Evolutionary conservation across 2,329 filamentous ascomycete species (phyloP).

Genomic region (Fusarium zealandicum): DNA sequence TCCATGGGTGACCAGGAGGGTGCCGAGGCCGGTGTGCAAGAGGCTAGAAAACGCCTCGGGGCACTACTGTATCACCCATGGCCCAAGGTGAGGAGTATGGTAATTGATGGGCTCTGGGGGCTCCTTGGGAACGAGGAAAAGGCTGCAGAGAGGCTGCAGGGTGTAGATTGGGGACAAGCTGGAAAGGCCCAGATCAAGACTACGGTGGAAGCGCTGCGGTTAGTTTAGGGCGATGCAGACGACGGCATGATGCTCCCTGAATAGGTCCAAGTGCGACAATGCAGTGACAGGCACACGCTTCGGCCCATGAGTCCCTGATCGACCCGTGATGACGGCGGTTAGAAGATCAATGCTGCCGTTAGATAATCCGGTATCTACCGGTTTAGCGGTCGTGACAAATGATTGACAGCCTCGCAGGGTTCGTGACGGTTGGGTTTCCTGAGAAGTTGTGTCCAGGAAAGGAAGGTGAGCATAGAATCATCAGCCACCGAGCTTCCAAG

Average conservation of each 20-base stretch:
- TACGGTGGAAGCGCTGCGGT: slow-evolving; percentile 53
- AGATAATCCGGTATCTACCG: slow-evolving; percentile 14
- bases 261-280: slow-evolving; percentile 2
- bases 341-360: neutral
- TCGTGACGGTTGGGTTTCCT: neutral
- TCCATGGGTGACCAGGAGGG: slow-evolving; percentile 38
- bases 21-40: slow-evolving; percentile 49
- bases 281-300: slow-evolving; percentile 12
- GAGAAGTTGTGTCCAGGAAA: slow-evolving; percentile 19
- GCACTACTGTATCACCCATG: slow-evolving; percentile 83
- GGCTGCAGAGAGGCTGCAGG: slow-evolving; percentile 50
- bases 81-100: slow-evolving; percentile 71
- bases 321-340: slow-evolving; percentile 13
- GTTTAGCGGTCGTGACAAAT: neutral
- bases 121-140: slow-evolving; percentile 45
- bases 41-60: slow-evolving; percentile 72
- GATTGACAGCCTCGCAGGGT: slow-evolving; percentile 13
- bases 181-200: slow-evolving; percentile 54
- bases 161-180: slow-evolving; percentile 66
- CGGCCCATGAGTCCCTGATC: slow-evolving; percentile 35
- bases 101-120: slow-evolving; percentile 67
- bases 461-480: slow-evolving; percentile 25
- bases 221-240: slow-evolving; percentile 41
- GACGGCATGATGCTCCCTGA: neutral
- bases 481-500: slow-evolving; percentile 1